Evolutionary conservation across 495 filamentous ascomycete species (phyloP), one percentile per base, ranked within the genome.

Genomic region (Terfezia claveryi): DNA sequence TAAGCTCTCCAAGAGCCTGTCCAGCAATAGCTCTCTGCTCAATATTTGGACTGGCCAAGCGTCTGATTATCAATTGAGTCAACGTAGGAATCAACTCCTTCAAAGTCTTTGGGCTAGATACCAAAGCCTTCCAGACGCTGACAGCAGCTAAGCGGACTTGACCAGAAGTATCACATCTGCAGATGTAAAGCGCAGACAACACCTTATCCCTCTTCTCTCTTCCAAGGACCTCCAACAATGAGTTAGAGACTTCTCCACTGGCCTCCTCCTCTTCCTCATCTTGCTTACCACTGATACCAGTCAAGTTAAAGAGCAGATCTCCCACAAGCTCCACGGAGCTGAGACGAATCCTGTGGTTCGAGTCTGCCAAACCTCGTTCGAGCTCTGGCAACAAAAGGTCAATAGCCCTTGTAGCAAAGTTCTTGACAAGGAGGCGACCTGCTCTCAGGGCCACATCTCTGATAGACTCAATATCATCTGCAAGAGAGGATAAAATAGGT

Each of bases 21-120:
- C 89, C 87, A 51, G 91, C 92, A 71, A 98, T 98, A 57, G 92
- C 82, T 70, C 94, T 95, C 67, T 96, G 91, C 67, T 98, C 91
- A 81, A 93, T 85, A 63, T 94, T 96, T 4, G 87, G 82, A 59
- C 86, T 95, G 54, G 86, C 91, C 38, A 98, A 80, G 38, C 91
- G 83, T 54, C 87, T 80, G 67, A 96, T 96, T 58, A 98, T 80
- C 59, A 96, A 76, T 67, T 93, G 87, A 7, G 86, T 92, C 44
- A 98, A 77, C 8, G 87, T 94, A 32, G 91, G 89, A 38, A 94
- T 80, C 61, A 98, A 78, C 62, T 98, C 91, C 68, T 94, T 94
- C 59, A 98, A 79, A 20, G 83, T 94, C 56, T 80, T 80, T 17
- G 91, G 91, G 46, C 86, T 88, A 58, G 91, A 84, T 27, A 98